Base-by-base conservation (phyloP, 1,284 basidiomycete species). In the Rhodotorula sp. region DNA sequence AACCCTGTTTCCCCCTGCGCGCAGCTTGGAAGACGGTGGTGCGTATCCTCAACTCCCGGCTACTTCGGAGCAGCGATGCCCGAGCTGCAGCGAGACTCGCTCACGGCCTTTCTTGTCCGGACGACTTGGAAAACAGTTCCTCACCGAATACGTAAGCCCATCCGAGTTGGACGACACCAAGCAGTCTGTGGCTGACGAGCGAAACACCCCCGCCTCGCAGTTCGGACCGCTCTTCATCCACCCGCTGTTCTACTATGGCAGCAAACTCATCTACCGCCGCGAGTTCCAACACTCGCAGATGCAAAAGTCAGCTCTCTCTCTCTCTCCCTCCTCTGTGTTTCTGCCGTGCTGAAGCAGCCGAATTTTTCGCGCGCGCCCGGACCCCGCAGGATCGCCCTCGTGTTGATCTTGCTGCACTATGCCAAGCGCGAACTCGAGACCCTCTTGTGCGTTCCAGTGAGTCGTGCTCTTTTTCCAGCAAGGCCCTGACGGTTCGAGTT, bases 361-460 rank as follows among this genome's bases (percentile, higher is more conserved):
- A 28, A 28, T 28, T 2, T 28, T 28, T 28, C 28, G 28, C 28
- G 28, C 28, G 28, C 28, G 28, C 28, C 28, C 28, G 28, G 28
- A 28, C 28, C 28, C 8, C 54, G 16, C 62, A 63, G 62, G 54
- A 87, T 90, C 68, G 88, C 90, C 2, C 91, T 90, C 75, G 85
- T 83, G 8, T 86, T 97, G 75, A 87, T 93, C 49, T 84, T 97
- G 79, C 79, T 89, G 21, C 95, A 99, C 81, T 99, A 95, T 81
- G 76, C 88, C 72, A 99, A 99, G 84, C 89, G 95, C 60, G 93
- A 97, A 80, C 81, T 93, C 31, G 95, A 99, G 82, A 95, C 97
- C 1, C 77, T 95, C 16, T 97, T 95, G 90, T 90, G 69, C 68
- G 34, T n/a, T n/a, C n/a, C n/a, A n/a, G n/a, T n/a, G n/a, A n/a